Evolutionary conservation across 73 alveolate genomes (phyloP).

Genomic region (Diophrys appendiculata): DNA sequence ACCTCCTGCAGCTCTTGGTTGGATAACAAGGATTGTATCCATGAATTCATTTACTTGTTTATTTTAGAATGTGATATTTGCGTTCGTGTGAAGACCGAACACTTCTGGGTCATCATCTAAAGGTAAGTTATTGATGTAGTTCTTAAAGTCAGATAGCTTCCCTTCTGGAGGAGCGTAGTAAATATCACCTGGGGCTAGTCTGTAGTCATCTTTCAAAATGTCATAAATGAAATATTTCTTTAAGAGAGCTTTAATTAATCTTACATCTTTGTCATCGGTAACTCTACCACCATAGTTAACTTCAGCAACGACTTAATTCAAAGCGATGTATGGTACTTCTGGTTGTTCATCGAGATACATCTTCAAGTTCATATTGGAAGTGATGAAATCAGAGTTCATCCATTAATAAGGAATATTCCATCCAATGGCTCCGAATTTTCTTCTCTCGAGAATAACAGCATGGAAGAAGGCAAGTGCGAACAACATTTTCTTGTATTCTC

Average conservation of each 20-base stretch:
- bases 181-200: slow-evolving; percentile 74
- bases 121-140: slow-evolving; percentile 93
- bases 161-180: slow-evolving; percentile 90
- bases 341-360: slow-evolving; percentile 97
- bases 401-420: slow-evolving; percentile 99
- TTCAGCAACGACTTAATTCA: slow-evolving; percentile 92
- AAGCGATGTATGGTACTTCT: slow-evolving; percentile 89
- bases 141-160: slow-evolving; percentile 72
- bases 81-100: slow-evolving; percentile 99
- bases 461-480: slow-evolving; percentile 99
- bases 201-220: slow-evolving; percentile 78
- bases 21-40: slow-evolving; percentile 89
- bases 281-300: slow-evolving; percentile 99
- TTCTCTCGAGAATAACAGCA: slow-evolving; percentile 99
- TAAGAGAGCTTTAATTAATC: slow-evolving; percentile 95
- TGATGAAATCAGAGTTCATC: slow-evolving; percentile 99
- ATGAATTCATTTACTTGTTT: slow-evolving; percentile 94
- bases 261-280: slow-evolving; percentile 98
- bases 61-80: slow-evolving; percentile 95
- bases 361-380: slow-evolving; percentile 87
- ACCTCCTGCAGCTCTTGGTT: slow-evolving; percentile 97
- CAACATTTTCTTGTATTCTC: slow-evolving; percentile 93
- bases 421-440: slow-evolving; percentile 99
- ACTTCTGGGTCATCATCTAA: slow-evolving; percentile 99
- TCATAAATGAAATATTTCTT: slow-evolving; percentile 86